phyloP scores from a whole-genome alignment of 345 rosid species.

The Dipteronia sinensis region DNA sequence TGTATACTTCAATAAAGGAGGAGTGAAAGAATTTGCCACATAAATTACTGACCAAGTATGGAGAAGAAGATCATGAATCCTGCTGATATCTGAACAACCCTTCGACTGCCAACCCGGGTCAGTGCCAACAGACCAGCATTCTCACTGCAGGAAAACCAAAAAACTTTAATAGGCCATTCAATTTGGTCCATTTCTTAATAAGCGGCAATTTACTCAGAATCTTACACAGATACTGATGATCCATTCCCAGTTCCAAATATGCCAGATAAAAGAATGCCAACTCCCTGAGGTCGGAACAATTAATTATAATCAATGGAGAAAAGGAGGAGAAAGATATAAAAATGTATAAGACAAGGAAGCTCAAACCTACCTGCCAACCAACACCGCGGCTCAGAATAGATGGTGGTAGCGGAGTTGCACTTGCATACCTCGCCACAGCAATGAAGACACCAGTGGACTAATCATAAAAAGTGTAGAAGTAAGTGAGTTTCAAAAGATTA shows the following conservation, averaged over 20 bases:
- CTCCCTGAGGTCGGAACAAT: slow-evolving; percentile 55
- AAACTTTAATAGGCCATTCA: slow-evolving; percentile 4
- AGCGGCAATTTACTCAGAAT: slow-evolving; percentile 5
- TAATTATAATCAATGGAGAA: too few relatives aligned
- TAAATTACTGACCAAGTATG: slow-evolving; percentile 56
- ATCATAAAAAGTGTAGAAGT: slow-evolving; percentile 14
- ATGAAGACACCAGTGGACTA: slow-evolving; percentile 94
- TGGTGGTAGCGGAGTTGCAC: slow-evolving; percentile 94
- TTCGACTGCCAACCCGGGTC: slow-evolving; percentile 86
- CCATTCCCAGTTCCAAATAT: slow-evolving; percentile 96
- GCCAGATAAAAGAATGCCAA: slow-evolving; percentile 87
- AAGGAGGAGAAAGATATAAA: neutral
- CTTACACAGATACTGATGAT: slow-evolving; percentile 89
- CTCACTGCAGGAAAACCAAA: slow-evolving; percentile 50
- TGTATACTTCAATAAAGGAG: neutral
- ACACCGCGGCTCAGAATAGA: slow-evolving; percentile 94
- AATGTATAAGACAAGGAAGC: neutral
- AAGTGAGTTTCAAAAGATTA: neutral
- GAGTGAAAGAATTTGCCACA: neutral
- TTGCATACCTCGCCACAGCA: slow-evolving; percentile 83
- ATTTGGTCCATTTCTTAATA: neutral
- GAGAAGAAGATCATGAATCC: slow-evolving; percentile 98
- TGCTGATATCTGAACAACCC: slow-evolving; percentile 93
- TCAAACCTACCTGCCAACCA: slow-evolving; percentile 86
- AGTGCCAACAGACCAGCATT: slow-evolving; percentile 89